Evolutionary conservation across 2,329 filamentous ascomycete species (phyloP).

Genomic region (Raffaelea albimanens): DNA sequence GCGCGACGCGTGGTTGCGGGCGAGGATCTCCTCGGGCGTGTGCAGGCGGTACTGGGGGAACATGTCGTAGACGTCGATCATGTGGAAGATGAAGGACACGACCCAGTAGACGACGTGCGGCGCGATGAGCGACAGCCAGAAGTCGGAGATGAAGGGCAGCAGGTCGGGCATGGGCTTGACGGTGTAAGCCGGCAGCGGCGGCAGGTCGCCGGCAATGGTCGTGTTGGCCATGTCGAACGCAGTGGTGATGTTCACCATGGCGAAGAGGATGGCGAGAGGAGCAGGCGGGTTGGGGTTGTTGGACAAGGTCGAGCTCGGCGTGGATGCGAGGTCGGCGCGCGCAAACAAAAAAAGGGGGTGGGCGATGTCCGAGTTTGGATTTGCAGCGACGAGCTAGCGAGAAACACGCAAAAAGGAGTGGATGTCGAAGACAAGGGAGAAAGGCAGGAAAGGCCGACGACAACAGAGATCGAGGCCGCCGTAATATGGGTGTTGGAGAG

Average conservation of each 20-base stretch:
- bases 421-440: neutral
- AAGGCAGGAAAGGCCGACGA: neutral
- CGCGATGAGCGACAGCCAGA: slow-evolving; percentile 63
- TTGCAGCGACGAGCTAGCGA: too few relatives aligned
- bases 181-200: slow-evolving; percentile 77
- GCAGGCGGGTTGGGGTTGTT: too few relatives aligned
- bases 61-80: slow-evolving; percentile 74
- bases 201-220: slow-evolving; percentile 54
- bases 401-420: neutral
- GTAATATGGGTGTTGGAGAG: neutral
- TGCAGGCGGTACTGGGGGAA: slow-evolving; percentile 90
- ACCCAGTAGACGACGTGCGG: slow-evolving; percentile 84
- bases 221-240: slow-evolving; percentile 38
- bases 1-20: slow-evolving; percentile 77
- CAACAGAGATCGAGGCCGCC: neutral
- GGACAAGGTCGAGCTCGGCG: too few relatives aligned
- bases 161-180: slow-evolving; percentile 61
- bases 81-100: slow-evolving; percentile 77
- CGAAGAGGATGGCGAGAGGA: neutral
- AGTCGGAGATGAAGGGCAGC: slow-evolving; percentile 71
- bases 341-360: too few relatives aligned
- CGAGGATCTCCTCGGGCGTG: slow-evolving; percentile 82
- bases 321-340: too few relatives aligned
- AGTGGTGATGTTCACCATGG: slow-evolving; percentile 31
- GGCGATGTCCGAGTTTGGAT: too few relatives aligned